phyloP scores from a whole-genome alignment of 176 grass and related monocot species.

The Thalia dealbata region DNA sequence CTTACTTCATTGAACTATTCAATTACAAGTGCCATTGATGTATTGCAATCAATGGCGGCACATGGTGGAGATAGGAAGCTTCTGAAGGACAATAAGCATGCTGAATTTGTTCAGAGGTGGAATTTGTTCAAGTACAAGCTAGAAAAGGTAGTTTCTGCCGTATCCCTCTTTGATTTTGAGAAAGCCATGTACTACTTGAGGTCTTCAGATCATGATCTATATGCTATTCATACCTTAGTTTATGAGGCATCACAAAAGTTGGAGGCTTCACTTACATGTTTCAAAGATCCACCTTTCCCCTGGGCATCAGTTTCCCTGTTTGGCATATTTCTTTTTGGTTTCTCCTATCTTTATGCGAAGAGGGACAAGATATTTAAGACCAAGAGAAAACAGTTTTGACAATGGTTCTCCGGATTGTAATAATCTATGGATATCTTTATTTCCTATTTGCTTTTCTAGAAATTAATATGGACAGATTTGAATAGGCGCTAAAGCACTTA shows the following conservation, averaged over 20 bases:
- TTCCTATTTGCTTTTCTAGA: neutral
- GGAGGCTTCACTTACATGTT: conserved; percentile 81
- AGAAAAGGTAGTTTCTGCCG: conserved; percentile 74
- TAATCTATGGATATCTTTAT: neutral
- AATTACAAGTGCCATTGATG: conserved; percentile 47
- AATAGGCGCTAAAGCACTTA: neutral
- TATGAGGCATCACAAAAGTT: conserved; percentile 79
- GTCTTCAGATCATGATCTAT: conserved; percentile 87
- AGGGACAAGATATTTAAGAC: conserved; percentile 8
- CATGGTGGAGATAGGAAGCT: conserved; percentile 86
- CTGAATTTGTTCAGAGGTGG: conserved; percentile 90
- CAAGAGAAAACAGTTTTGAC: conserved; percentile 16
- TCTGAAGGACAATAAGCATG: conserved; percentile 68
- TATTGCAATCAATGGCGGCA: conserved; percentile 60
- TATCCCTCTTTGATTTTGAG: conserved; percentile 80
- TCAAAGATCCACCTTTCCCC: conserved; percentile 87
- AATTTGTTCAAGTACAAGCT: conserved; percentile 80
- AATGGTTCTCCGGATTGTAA: neutral
- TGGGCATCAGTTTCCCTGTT: conserved; percentile 69
- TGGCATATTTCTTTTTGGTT: conserved; percentile 65
- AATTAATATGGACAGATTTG: neutral
- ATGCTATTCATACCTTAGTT: conserved; percentile 61
- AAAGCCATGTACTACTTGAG: conserved; percentile 78
- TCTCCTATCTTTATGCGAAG: conserved; percentile 37
- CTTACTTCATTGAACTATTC: conserved; percentile 77